These are phyloP conservation scores for Athelia sp. DNA, from an alignment of 1,284 basidiomycete species.

Conservation along the genomic window DNA sequence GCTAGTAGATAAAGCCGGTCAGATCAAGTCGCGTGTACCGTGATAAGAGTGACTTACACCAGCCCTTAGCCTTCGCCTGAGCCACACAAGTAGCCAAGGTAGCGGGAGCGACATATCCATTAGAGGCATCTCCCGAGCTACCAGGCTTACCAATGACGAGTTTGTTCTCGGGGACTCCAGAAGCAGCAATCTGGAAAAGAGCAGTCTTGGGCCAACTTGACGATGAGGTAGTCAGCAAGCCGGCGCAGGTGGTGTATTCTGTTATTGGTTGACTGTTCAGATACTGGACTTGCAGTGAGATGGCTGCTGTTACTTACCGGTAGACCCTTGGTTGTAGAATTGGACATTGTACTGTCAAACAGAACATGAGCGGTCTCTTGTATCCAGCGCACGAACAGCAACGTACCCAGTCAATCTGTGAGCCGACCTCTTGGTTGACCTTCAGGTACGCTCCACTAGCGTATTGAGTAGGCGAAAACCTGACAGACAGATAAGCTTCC, in stretches of 20 bases:
- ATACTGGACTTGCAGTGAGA: not conserved
- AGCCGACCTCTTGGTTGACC: constrained; percentile 14
- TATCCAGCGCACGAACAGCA: not conserved
- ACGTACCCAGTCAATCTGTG: constrained; percentile 6
- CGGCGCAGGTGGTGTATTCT: constrained; percentile 41
- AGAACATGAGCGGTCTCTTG: too few species aligned
- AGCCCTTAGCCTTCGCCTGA: constrained; percentile 37
- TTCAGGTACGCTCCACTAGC: constrained; percentile 16
- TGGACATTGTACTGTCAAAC: constrained; percentile 2
- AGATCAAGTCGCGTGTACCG: too few species aligned
- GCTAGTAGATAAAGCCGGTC: too few species aligned
- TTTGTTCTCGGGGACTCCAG: constrained; percentile 35
- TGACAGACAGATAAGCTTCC: not conserved
- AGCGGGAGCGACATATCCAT: constrained; percentile 28
- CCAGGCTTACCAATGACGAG: constrained; percentile 52
- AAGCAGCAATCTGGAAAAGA: constrained; percentile 43
- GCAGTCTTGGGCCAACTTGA: constrained; percentile 35
- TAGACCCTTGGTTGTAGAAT: constrained; percentile 17
- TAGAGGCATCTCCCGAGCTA: constrained; percentile 28
- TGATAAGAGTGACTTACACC: constrained; percentile 16
- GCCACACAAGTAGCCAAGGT: constrained; percentile 39
- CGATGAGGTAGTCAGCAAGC: constrained; percentile 36
- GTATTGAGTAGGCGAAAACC: not conserved
- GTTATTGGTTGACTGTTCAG: constrained; percentile 25
- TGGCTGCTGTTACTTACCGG: too few species aligned